phyloP scores from a whole-genome alignment of 2,329 filamentous ascomycete species.

The Pyricularia sp. region DNA sequence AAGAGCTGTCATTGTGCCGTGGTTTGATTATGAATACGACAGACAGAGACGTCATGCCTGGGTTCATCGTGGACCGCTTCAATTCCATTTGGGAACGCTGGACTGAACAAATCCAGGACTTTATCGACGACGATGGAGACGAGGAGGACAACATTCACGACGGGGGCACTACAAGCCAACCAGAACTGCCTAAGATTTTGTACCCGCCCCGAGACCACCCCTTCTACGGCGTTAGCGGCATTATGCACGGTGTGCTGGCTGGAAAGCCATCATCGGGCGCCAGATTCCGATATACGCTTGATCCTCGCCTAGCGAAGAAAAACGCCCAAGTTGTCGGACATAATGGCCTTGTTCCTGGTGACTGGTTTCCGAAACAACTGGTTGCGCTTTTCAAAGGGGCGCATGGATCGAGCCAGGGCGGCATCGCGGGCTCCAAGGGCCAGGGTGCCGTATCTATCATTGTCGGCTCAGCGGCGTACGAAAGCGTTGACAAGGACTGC shows the following conservation, averaged over 20 bases:
- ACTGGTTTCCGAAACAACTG: conserved; percentile 46
- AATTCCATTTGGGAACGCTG: neutral
- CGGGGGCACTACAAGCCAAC: no score
- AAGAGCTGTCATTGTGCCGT: neutral
- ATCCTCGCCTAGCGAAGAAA: conserved; percentile 8
- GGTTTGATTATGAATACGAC: neutral
- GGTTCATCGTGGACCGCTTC: neutral
- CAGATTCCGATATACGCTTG: conserved; percentile 9
- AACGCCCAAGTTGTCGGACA: conserved; percentile 14
- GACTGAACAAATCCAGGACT: neutral
- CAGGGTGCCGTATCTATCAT: conserved; percentile 46
- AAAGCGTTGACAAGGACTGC: conserved; percentile 14
- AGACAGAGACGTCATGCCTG: neutral
- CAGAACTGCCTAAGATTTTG: conserved; percentile 1
- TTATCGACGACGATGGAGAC: neutral
- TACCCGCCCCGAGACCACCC: conserved; percentile 15
- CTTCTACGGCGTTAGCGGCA: conserved; percentile 19
- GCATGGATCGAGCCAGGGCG: conserved; percentile 36
- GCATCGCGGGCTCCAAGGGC: conserved; percentile 36
- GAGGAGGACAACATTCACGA: neutral
- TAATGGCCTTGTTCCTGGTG: conserved; percentile 24
- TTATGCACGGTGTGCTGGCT: conserved; percentile 19
- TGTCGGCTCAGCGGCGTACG: conserved; percentile 21
- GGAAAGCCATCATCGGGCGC: neutral
- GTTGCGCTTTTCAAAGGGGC: conserved; percentile 41